Percentiles rank a stretch among this genome's conserved stretches.
These are phyloP conservation scores for Nasturtium officinale DNA, from an alignment of 345 rosid genomes.

Conservation along the genomic window DNA sequence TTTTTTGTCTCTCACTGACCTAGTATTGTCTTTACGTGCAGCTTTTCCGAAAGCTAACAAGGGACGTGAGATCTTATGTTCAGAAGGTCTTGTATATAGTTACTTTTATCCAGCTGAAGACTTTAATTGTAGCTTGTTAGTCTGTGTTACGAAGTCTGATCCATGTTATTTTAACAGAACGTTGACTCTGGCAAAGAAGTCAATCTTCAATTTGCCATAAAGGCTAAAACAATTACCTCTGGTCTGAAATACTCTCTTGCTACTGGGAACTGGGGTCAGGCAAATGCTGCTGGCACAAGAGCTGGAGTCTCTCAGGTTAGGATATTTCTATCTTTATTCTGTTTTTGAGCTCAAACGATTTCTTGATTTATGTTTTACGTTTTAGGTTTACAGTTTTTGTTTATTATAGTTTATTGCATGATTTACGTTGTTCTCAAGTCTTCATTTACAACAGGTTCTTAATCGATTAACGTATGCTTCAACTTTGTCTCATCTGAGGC, in stretches of 20 bases:
- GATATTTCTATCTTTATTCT: constrained; percentile 10
- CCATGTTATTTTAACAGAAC: constrained; percentile 51
- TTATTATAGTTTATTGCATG: not conserved
- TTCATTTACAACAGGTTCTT: constrained; percentile 59
- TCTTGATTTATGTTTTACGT: constrained; percentile 22
- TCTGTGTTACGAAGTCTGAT: constrained; percentile 34
- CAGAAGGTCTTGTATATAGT: constrained; percentile 72
- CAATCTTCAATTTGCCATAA: constrained; percentile 91
- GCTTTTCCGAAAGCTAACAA: constrained; percentile 93
- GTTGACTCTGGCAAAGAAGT: constrained; percentile 98
- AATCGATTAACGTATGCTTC: constrained; percentile 97
- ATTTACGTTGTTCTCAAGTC: constrained; percentile 14
- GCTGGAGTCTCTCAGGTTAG: constrained; percentile 99
- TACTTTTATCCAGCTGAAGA: constrained; percentile 2
- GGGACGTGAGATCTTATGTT: constrained; percentile 92
- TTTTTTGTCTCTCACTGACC: constrained; percentile 9
- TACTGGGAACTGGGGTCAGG: constrained; percentile 99
- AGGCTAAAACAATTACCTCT: constrained; percentile 97
- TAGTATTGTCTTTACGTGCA: constrained; percentile 45
- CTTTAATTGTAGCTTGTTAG: constrained; percentile 18
- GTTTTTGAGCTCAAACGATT: not conserved
- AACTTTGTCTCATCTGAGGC: constrained; percentile 90
- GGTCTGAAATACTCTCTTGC: constrained; percentile 98
- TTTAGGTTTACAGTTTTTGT: constrained; percentile 16
- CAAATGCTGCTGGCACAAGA: constrained; percentile 99